Evolutionary conservation across 2,329 filamentous ascomycete species (phyloP), one percentile per base, ranked within the genome.

Genomic region (Chaetomium sp.): DNA sequence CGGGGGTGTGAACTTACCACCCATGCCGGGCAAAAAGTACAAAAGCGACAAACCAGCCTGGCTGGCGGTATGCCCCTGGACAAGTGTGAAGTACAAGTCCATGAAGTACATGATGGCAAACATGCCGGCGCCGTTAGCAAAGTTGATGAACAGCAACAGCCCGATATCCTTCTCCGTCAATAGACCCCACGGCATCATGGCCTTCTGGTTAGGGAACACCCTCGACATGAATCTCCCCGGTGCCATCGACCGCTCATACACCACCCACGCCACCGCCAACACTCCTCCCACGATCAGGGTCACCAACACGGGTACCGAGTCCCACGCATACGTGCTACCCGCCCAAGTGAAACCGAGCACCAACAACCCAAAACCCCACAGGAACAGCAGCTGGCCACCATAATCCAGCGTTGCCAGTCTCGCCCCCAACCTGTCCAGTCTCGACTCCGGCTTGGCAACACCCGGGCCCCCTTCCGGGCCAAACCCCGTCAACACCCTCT

Each of bases 31-130:
- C 1, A 83, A 76, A 61, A 84, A 88, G 66, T 79, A 87, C 1
- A 87, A 69, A 9, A 88, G 71, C 56, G 84, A 77, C 0, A 77
- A 64, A 3, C 82, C 82, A 1, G 82, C 76, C 49, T 79, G 64
- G 32, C 77, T 34, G 71, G 74, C 34, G 61, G 60, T 67, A 58
- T 79, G 80, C 5, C 73, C 76, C 67, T 81, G 71, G 4, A 87
- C 84, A 12, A 86, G 70, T 1, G 80, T 79, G 66, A 87, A 88
- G 67, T 87, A 88, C 14, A 87, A 76, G 12, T 80, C 81, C 61
- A 85, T 80, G 62, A 87, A 88, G 67, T 88, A 88, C 60, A 87
- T 68, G 57, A 77, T 72, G 32, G 74, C 70, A 59, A 73, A 79
- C 73, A 76, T 77, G 52, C 72, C 75, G 62, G 81, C 78, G 4